Evolutionary conservation across 2,329 filamentous ascomycete genomes (phyloP), one percentile per base, ranked within the genome.

Genomic region (Cercospora sp.): DNA sequence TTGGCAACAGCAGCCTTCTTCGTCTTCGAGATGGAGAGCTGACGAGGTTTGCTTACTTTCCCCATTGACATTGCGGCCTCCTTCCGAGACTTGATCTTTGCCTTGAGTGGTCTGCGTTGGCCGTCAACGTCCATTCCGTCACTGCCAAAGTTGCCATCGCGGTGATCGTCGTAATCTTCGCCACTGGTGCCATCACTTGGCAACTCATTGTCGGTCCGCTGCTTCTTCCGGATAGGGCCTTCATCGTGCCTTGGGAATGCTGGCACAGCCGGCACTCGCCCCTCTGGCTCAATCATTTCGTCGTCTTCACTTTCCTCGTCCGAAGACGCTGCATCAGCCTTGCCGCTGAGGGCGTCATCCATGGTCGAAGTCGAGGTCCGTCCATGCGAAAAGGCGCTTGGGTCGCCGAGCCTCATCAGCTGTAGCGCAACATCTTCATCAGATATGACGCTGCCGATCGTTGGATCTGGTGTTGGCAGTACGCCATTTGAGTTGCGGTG

Each of bases 341-440:
- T 90, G 59, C 94, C 94, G 78, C 94, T 97, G 71, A 97, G 91
- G 1, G 92, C 94, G 80, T 98, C 94, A 76, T 98, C 94, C 66
- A 95, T 84, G 5, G 94, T 97, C 0, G 94, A 97, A 6, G 93
- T 93, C 8, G 94, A 97, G 3, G 93, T 96, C 73, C 94, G 91
- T 64, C 93, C 94, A 75, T 97, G 92, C 1, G 93, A 96, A 76
- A 96, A 91, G 78, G 96, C 96, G 66, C 93, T 95, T 74, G 94
- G 92, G 78, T 97, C 94, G 57, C 95, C 94, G 64, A 99, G 87
- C 74, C 94, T 91, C 90, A 99, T 98, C 76, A 99, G 85, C 81
- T 98, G 95, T 77, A 97, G 90, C 66, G 95, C 95, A 70, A 98
- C 95, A 80, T 99, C 95, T 80, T 99, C 95, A 78, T 99, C 95